Evolutionary conservation across 352 stramenopile species (phyloP), one percentile per base, ranked within the genome.

Genomic region (Phytophthora citricola): DNA sequence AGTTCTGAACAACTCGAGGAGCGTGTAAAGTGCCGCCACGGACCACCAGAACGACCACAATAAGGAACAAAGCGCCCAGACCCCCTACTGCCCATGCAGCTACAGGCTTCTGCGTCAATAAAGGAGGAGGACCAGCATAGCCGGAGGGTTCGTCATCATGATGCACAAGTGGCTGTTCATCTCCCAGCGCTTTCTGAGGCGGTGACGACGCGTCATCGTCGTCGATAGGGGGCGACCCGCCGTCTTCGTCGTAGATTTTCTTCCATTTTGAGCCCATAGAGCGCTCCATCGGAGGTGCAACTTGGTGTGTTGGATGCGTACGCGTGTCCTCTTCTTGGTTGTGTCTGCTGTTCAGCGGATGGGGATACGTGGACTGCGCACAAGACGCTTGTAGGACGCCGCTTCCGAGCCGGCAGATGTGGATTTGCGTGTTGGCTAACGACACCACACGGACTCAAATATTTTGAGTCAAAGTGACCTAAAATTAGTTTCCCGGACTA

Each of bases 21-120:
- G 47, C 49, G 4, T 68, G 59, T n/a, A 73, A 39, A 47, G 71
- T 75, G 39, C 69, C 65, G 20, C 67, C 41, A 27, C 68, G 70
- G 26, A 85, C 76, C 51, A 81, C 72, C 27, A 85, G 41, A 58
- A 75, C 70, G 36, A 83, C 78, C 31, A 85, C 63, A 20, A 83
- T 38, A 9, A 87, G 61, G 43, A 85, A 83, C 36, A 83, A 58
- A 39, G 34, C 65, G 9, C 44, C 62, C 2, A 85, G 64, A 14
- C 74, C 59, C 10, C 49, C 67, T 4, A 83, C 44, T 3, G 74
- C 69, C 12, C 66, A 75, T 12, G 71, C 45, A 38, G 71, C 66
- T 20, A 76, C 55, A 26, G 67, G 58, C 15, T 59, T 67, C 17
- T 71, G 71, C 29, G 63, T 44, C 36, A 67, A 31, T 34, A 59